Percentiles rank a stretch among this genome's conserved stretches.
phyloP scores from a whole-genome alignment of 345 rosid species.

The Linum trigynum region DNA sequence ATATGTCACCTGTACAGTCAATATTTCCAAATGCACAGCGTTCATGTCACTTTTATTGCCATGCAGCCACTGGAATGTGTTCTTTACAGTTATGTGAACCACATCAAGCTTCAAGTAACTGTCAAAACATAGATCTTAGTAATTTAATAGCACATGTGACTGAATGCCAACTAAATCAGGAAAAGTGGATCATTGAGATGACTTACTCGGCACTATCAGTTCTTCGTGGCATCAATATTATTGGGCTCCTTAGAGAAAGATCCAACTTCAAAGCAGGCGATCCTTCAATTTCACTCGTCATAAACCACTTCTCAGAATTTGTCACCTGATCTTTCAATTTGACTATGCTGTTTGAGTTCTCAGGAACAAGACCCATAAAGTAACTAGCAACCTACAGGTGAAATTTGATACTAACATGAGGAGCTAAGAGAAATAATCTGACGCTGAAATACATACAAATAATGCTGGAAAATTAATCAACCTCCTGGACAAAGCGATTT shows the following conservation, averaged over 20 bases:
- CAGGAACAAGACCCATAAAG: conserved; percentile 88
- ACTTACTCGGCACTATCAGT: conserved; percentile 81
- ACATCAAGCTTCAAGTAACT: conserved; percentile 96
- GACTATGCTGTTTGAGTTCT: conserved; percentile 49
- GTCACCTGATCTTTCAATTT: conserved; percentile 78
- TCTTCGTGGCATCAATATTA: conserved; percentile 88
- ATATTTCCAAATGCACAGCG: conserved; percentile 76
- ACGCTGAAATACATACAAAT: background rate
- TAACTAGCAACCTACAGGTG: conserved; percentile 59
- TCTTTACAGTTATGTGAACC: conserved; percentile 76
- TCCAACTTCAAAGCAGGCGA: conserved; percentile 89
- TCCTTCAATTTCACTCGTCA: conserved; percentile 83
- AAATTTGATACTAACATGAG: conserved; percentile 19
- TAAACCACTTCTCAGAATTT: conserved; percentile 83
- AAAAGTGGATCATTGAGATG: background rate
- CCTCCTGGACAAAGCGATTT: conserved; percentile 98
- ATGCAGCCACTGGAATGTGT: conserved; percentile 74
- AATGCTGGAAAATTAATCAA: conserved; percentile 18
- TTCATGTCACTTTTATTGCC: conserved; percentile 66
- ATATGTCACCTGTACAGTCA: conserved; percentile 61
- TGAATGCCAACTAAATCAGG: conserved; percentile 23
- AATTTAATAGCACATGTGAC: background rate
- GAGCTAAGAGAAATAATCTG: conserved; percentile 18
- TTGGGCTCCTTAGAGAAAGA: conserved; percentile 83
- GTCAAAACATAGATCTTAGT: conserved; percentile 21